Base-by-base conservation (phyloP, 306 rosid genomes). In the Quercus cerris region DNA sequence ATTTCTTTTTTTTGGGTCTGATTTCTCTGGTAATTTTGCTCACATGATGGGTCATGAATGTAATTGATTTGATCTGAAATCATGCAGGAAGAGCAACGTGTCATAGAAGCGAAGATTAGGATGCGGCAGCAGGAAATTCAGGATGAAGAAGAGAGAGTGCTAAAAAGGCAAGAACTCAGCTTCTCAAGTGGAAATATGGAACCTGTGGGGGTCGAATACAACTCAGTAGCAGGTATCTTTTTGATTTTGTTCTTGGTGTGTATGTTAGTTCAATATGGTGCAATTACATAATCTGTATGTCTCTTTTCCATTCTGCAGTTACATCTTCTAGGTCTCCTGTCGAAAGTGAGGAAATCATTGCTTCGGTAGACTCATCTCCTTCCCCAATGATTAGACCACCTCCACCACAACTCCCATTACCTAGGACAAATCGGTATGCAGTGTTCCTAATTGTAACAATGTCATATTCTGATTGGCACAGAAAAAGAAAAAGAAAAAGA, bases 71-170 rank as follows among this genome's bases (percentile, higher is more conserved):
- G 71, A 80, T 62, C 69, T 73, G 9, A 31, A 85, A 75, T 35
- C 81, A 67, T 75, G 81, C 81, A 93, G 98, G 99, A 96, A 82
- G 99, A 96, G 86, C 99, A 96, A 66, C 96, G 99, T 56, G 99
- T 96, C 78, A 96, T 96, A 71, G 99, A 96, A 87, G 99, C 99
- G 46, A 93, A 93, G 88, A 93, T 96, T 79, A 96, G 98, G 88
- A 96, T 93, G 77, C 93, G 94, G 44, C 93, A 87, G 84, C 90
- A 93, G 79, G 97, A 96, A 85, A 86, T 96, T 79, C 91, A 79
- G 83, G 98, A 91, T 80, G 99, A 96, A 79, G 97, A 90, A 81
- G 97, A 91, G 73, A 93, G 97, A 90, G 83, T 90, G 90, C 93
- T 87, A 74, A 90, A 89, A 87, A 91, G 97, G 83, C 87, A 84